Conservation (phyloP, 768 basidiomycete species). For the Exsudoporus frostii region DNA sequence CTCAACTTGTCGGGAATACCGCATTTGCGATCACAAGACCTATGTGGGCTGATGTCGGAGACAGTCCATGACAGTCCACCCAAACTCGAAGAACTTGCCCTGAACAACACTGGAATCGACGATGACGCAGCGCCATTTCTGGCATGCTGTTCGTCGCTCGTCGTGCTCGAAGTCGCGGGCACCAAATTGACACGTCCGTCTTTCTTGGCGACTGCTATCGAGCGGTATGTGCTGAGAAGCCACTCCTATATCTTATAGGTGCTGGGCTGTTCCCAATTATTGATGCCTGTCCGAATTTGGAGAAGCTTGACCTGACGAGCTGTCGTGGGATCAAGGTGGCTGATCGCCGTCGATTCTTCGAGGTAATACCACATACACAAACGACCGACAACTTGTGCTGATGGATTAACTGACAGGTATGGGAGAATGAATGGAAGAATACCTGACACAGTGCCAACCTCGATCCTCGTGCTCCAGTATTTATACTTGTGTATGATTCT, state of each 20-base stretch:
- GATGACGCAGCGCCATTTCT: slow-evolving; percentile 55
- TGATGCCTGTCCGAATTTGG: slow-evolving; percentile 51
- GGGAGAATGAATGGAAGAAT: slow-evolving; percentile 20
- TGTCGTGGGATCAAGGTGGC: slow-evolving; percentile 59
- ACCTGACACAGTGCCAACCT: neutral
- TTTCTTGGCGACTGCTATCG: neutral
- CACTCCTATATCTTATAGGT: slow-evolving; percentile 33
- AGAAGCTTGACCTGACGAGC: slow-evolving; percentile 60
- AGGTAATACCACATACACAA: slow-evolving; percentile 31
- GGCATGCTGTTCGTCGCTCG: slow-evolving; percentile 47
- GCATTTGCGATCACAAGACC: slow-evolving; percentile 46
- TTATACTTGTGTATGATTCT: too few species aligned
- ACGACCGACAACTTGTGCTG: slow-evolving; percentile 10
- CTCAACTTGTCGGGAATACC: slow-evolving; percentile 58
- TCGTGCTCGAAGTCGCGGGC: slow-evolving; percentile 48
- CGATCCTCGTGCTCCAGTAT: neutral
- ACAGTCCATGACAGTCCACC: slow-evolving; percentile 25
- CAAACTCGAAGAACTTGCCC: slow-evolving; percentile 44
- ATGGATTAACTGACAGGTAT: slow-evolving; percentile 16
- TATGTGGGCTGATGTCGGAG: slow-evolving; percentile 44
- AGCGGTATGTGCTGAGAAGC: neutral
- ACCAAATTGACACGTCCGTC: slow-evolving; percentile 59
- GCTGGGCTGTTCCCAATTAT: slow-evolving; percentile 54
- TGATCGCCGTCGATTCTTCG: slow-evolving; percentile 65
- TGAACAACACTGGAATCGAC: slow-evolving; percentile 62